Conservation (phyloP, 352 stramenopile species). For the Pythium insidiosum region DNA sequence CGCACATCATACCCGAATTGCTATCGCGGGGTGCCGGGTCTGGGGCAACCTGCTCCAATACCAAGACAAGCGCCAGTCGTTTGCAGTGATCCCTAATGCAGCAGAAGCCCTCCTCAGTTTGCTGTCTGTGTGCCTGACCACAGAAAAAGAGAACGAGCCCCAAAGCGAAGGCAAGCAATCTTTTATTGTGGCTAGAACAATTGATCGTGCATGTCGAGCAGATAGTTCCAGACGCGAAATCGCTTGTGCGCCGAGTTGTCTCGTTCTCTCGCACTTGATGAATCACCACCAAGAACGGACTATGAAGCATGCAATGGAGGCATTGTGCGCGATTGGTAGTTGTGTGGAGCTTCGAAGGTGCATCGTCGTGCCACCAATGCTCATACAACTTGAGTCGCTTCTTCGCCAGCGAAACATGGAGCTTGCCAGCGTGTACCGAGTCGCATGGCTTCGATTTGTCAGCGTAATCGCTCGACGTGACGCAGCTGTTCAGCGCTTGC, state of each 20-base stretch:
- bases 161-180: slow-evolving; percentile 4
- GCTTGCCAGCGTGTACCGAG: slow-evolving; percentile 11
- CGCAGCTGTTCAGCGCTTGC: slow-evolving; percentile 28
- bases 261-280: slow-evolving; percentile 37
- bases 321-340: slow-evolving; percentile 28
- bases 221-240: slow-evolving; percentile 24
- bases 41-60: slow-evolving; percentile 59
- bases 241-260: slow-evolving; percentile 30
- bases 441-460: slow-evolving; percentile 39
- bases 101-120: slow-evolving; percentile 33
- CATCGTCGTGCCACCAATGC: slow-evolving; percentile 31
- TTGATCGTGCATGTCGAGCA: slow-evolving; percentile 16
- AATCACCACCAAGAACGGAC: slow-evolving; percentile 25
- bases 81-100: slow-evolving; percentile 26
- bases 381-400: slow-evolving; percentile 28
- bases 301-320: slow-evolving; percentile 27
- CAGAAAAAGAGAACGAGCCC: not conserved
- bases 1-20: slow-evolving; percentile 1
- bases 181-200: slow-evolving; percentile 11
- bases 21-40: slow-evolving; percentile 29
- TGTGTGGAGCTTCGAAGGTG: slow-evolving; percentile 14
- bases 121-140: slow-evolving; percentile 10
- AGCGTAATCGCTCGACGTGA: slow-evolving; percentile 37
- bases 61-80: slow-evolving; percentile 41
- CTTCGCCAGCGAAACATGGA: slow-evolving; percentile 27